These are phyloP conservation scores for Bonia amplexicaulis DNA, from an alignment of 176 grass and related monocot genomes.

Conservation along the genomic window DNA sequence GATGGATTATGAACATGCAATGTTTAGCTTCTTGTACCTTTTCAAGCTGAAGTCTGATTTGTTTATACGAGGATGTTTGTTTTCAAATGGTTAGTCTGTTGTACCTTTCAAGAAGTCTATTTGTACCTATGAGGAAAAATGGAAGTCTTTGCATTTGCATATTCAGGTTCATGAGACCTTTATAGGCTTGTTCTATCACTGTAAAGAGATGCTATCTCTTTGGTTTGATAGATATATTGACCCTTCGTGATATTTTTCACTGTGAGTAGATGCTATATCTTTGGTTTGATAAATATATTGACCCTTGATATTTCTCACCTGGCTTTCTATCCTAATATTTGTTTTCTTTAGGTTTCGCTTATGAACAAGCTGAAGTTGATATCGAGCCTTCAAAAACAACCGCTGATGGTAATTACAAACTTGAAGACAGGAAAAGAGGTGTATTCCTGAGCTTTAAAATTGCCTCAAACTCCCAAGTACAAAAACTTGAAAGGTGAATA, in stretches of 20 bases:
- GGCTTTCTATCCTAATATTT: slow-evolving; percentile 4
- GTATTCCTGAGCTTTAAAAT: slow-evolving; percentile 78
- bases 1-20: not conserved
- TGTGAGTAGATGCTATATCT: not conserved
- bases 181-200: slow-evolving; percentile 11
- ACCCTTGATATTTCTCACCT: not conserved
- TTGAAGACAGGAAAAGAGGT: slow-evolving; percentile 64
- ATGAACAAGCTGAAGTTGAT: slow-evolving; percentile 92
- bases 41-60: not conserved
- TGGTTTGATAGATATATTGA: not conserved
- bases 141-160: not conserved
- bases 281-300: not conserved
- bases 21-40: not conserved
- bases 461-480: slow-evolving; percentile 72
- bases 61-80: slow-evolving; percentile 1
- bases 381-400: slow-evolving; percentile 59
- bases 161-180: slow-evolving; percentile 13
- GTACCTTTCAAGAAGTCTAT: too few species aligned
- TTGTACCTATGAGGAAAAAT: not conserved
- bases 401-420: slow-evolving; percentile 48
- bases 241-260: slow-evolving; percentile 13
- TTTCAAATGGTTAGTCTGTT: not conserved
- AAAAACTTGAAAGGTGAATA: slow-evolving; percentile 76
- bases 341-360: slow-evolving; percentile 57
- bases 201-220: not conserved